A percentile compares a stretch with the other conserved stretches of the same genome.
phyloP scores from a whole-genome alignment of 2,329 filamentous ascomycete species.

The Periconia digitata region DNA sequence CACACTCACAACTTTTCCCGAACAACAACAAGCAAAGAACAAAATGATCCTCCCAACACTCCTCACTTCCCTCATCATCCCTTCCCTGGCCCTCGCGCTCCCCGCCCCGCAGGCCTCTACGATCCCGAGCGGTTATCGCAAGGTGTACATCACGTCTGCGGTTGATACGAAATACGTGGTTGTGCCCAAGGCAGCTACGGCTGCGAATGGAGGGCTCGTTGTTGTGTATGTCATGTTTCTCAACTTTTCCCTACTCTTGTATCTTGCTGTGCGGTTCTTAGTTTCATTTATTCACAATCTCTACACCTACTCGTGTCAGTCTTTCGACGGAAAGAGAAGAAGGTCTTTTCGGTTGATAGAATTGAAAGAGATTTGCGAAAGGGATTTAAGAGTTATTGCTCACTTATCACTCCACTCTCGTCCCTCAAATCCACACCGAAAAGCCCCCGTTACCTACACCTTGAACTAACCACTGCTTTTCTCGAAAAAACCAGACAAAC shows the following conservation, averaged over 20 bases:
- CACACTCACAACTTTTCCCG: too few relatives aligned
- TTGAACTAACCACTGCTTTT: background rate
- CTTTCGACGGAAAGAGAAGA: too few relatives aligned
- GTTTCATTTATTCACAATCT: too few relatives aligned
- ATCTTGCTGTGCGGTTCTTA: background rate
- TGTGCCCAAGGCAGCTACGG: slow-evolving; percentile 22
- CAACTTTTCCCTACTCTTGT: background rate
- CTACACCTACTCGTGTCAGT: too few relatives aligned
- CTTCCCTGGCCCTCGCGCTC: slow-evolving; percentile 21
- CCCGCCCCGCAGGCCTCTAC: slow-evolving; percentile 19
- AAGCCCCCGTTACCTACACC: too few relatives aligned
- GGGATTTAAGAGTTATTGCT: too few relatives aligned
- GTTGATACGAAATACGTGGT: slow-evolving; percentile 32
- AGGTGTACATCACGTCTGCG: slow-evolving; percentile 31
- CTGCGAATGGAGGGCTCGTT: slow-evolving; percentile 19
- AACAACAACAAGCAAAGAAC: too few relatives aligned
- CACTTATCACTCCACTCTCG: too few relatives aligned
- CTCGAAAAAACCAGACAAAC: slow-evolving; percentile 21
- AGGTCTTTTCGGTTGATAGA: too few relatives aligned
- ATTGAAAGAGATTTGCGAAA: too few relatives aligned
- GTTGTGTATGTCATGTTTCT: slow-evolving; percentile 36
- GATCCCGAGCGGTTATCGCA: slow-evolving; percentile 27
- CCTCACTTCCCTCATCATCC: background rate
- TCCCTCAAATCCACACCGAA: too few relatives aligned
- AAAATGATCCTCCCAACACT: background rate